A percentile compares a stretch with the other conserved stretches of the same genome.
phyloP scores from a whole-genome alignment of 345 rosid species.

The Litchi chinensis region DNA sequence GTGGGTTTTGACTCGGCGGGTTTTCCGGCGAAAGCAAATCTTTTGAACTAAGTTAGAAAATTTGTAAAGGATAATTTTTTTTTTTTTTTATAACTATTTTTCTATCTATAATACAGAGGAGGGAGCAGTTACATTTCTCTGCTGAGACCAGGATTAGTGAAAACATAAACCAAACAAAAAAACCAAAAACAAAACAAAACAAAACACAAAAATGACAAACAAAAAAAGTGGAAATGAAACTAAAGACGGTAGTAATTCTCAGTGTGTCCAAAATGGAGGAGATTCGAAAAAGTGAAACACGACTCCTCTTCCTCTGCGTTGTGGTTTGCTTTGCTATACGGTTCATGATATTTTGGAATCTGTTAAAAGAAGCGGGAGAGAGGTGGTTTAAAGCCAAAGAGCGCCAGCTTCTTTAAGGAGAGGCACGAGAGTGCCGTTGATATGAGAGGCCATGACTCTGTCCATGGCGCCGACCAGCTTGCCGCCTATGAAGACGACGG shows the following conservation, averaged over 20 bases:
- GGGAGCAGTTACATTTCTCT: slow-evolving; percentile 46
- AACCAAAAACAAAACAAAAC: slow-evolving; percentile 14
- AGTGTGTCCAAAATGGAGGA: slow-evolving; percentile 30
- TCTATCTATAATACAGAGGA: slow-evolving; percentile 40
- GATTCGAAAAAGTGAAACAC: slow-evolving; percentile 21
- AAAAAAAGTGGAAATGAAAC: background rate
- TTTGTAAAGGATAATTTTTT: background rate
- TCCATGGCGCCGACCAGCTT: slow-evolving; percentile 93
- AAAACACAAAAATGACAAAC: background rate
- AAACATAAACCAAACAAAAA: slow-evolving; percentile 30
- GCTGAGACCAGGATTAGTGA: background rate
- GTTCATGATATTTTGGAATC: background rate
- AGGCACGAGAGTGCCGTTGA: slow-evolving; percentile 91
- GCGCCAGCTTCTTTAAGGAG: slow-evolving; percentile 93
- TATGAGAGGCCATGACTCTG: slow-evolving; percentile 90
- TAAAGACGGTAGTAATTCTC: background rate
- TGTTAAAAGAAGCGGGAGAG: background rate
- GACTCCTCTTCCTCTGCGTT: slow-evolving; percentile 43
- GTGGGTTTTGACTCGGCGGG: slow-evolving; percentile 10
- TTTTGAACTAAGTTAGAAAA: background rate
- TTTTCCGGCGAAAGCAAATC: slow-evolving; percentile 22
- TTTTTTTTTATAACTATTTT: background rate
- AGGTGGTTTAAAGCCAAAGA: slow-evolving; percentile 69
- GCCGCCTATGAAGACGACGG: slow-evolving; percentile 93
- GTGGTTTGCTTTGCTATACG: slow-evolving; percentile 1